Evolutionary conservation across 2,329 filamentous ascomycete species (phyloP).

Genomic region (Fusarium continuum): DNA sequence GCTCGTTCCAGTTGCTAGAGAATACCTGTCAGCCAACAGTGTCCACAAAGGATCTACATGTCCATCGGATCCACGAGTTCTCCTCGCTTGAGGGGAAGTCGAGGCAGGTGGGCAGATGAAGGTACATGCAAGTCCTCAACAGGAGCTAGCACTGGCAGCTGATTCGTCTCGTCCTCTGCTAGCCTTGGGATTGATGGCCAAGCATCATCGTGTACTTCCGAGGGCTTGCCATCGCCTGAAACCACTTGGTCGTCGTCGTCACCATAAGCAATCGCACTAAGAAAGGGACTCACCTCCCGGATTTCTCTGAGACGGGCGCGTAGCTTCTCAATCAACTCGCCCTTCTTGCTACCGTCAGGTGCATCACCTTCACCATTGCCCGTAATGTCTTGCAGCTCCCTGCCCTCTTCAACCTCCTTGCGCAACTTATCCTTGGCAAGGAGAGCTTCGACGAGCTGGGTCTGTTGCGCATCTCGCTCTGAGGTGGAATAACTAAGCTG

Average conservation of each 20-base stretch:
- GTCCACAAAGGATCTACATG: background rate
- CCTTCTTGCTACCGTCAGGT: slow-evolving; percentile 52
- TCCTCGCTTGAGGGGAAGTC: slow-evolving; percentile 1
- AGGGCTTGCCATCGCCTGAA: background rate
- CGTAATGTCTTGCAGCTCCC: slow-evolving; percentile 53
- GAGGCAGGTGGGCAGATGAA: background rate
- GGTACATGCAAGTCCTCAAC: background rate
- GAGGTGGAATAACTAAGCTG: slow-evolving; percentile 59
- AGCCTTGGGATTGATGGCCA: background rate
- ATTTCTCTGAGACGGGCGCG: slow-evolving; percentile 63
- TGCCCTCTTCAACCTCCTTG: slow-evolving; percentile 61
- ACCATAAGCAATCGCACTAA: slow-evolving; percentile 8
- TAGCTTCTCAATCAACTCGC: slow-evolving; percentile 67
- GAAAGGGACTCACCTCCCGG: slow-evolving; percentile 62
- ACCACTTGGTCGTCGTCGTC: slow-evolving; percentile 22
- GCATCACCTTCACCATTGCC: slow-evolving; percentile 47
- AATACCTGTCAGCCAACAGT: slow-evolving; percentile 23
- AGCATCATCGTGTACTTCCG: background rate
- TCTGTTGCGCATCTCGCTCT: slow-evolving; percentile 66
- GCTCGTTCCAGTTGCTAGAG: slow-evolving; percentile 66
- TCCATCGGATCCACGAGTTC: background rate
- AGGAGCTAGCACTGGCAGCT: background rate
- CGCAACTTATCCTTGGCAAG: slow-evolving; percentile 69
- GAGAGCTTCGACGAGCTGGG: slow-evolving; percentile 67
- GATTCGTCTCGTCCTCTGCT: background rate